phyloP scores from a whole-genome alignment of 805 yeast genomes.

The Tetrapisispora phaffii region DNA sequence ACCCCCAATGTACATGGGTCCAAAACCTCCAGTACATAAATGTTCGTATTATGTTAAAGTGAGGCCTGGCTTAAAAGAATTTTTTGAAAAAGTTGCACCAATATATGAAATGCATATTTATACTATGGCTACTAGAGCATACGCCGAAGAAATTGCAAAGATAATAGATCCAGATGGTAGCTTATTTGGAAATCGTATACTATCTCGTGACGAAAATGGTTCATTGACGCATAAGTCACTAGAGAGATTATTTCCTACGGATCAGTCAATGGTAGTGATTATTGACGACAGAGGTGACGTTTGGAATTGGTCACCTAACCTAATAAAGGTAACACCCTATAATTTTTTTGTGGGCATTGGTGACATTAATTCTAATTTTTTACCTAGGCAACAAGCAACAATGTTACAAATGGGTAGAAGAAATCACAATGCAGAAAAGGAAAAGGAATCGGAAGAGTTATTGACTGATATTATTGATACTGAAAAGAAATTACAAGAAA shows the following conservation, averaged over 20 bases:
- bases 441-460: conserved; percentile 27
- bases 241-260: conserved; percentile 85
- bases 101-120: conserved; percentile 86
- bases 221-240: conserved; percentile 81
- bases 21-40: conserved; percentile 44
- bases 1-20: conserved; percentile 53
- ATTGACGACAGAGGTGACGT: conserved; percentile 98
- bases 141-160: conserved; percentile 80
- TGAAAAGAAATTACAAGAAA: conserved; percentile 23
- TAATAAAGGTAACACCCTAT: conserved; percentile 88
- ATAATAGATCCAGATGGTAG: conserved; percentile 84
- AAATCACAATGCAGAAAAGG: conserved; percentile 11
- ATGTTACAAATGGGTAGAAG: conserved; percentile 32
- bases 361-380: conserved; percentile 85
- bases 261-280: conserved; percentile 90
- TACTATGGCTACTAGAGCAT: conserved; percentile 95
- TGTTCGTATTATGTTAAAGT: conserved; percentile 90
- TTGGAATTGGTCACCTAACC: conserved; percentile 93
- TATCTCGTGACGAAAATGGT: conserved; percentile 92
- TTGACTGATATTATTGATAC: conserved; percentile 28
- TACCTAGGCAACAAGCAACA: conserved; percentile 75
- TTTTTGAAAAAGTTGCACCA: conserved; percentile 52
- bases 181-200: conserved; percentile 82
- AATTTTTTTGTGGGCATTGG: conserved; percentile 96
- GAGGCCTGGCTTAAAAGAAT: conserved; percentile 76